A percentile compares a stretch with the other conserved stretches of the same genome.
These are phyloP conservation scores for Entoloma clypeatum DNA, from an alignment of 1,284 basidiomycete genomes.

Conservation along the genomic window DNA sequence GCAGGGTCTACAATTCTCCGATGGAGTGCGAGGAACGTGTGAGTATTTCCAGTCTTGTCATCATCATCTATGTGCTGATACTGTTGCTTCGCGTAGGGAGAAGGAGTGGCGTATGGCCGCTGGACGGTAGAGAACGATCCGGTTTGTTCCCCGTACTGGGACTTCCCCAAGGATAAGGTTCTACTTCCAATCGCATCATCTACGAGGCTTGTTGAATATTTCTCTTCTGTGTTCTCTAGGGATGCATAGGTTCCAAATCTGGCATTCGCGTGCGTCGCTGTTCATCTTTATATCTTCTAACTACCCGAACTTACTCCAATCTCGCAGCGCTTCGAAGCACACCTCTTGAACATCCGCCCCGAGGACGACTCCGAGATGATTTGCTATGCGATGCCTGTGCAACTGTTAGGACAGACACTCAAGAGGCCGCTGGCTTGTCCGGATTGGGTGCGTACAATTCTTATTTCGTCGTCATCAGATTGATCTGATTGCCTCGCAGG, in stretches of 20 bases:
- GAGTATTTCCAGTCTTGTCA: no score
- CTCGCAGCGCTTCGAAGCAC: slow-evolving; percentile 16
- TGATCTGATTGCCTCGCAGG: not conserved
- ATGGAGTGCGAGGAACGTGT: slow-evolving; percentile 14
- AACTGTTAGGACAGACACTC: slow-evolving; percentile 12
- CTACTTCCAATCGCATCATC: not conserved
- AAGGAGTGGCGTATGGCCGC: slow-evolving; percentile 10
- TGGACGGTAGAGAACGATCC: slow-evolving; percentile 15
- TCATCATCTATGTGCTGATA: no score
- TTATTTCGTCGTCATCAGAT: not conserved
- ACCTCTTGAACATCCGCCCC: slow-evolving; percentile 9
- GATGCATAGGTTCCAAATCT: slow-evolving; percentile 14
- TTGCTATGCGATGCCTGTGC: slow-evolving; percentile 13
- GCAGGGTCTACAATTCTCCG: slow-evolving; percentile 11
- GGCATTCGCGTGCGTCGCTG: slow-evolving; percentile 12
- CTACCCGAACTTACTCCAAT: not conserved
- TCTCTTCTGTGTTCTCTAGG: slow-evolving; percentile 6
- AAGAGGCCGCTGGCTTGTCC: slow-evolving; percentile 13
- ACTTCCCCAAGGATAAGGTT: slow-evolving; percentile 15
- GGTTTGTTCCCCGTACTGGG: slow-evolving; percentile 17
- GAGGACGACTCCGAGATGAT: slow-evolving; percentile 11
- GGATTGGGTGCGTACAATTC: slow-evolving; percentile 13
- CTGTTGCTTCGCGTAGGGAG: not conserved
- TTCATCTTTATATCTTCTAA: not conserved
- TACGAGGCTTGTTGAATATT: no score